Percentiles rank a stretch among this genome's conserved stretches.
Conservation (phyloP, 768 basidiomycete species). For the Nevesoporus exiguus region DNA sequence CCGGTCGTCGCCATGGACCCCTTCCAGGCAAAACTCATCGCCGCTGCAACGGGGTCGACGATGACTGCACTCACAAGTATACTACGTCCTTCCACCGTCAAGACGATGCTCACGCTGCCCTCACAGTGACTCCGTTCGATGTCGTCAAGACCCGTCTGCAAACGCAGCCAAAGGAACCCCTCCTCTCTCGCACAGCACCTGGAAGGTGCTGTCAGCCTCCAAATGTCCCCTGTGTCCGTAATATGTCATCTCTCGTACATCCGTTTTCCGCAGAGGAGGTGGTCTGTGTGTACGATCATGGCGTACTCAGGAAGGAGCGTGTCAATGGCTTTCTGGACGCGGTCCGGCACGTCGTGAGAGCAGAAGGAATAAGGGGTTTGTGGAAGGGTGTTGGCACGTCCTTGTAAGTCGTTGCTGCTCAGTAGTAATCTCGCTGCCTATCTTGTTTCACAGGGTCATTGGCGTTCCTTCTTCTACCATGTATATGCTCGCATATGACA, state of each 20-base stretch:
- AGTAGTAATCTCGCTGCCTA: slow-evolving; percentile 4
- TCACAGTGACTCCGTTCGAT: slow-evolving; percentile 96
- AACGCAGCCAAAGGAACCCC: slow-evolving; percentile 68
- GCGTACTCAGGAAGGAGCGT: slow-evolving; percentile 63
- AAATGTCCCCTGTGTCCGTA: slow-evolving; percentile 54
- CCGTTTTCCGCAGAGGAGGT: slow-evolving; percentile 56
- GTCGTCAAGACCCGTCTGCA: slow-evolving; percentile 96
- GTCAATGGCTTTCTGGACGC: slow-evolving; percentile 88
- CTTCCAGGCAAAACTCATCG: slow-evolving; percentile 75
- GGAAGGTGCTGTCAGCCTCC: slow-evolving; percentile 70
- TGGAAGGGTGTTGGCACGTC: slow-evolving; percentile 97
- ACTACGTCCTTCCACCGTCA: slow-evolving; percentile 21
- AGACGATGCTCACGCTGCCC: slow-evolving; percentile 3
- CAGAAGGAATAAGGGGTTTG: slow-evolving; percentile 79
- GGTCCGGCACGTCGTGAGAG: slow-evolving; percentile 70
- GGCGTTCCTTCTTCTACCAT: slow-evolving; percentile 88
- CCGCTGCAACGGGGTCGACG: slow-evolving; percentile 75
- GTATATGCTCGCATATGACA: slow-evolving; percentile 96
- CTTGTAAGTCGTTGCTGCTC: slow-evolving; percentile 49
- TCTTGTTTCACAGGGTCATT: slow-evolving; percentile 55
- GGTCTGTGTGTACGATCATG: slow-evolving; percentile 79
- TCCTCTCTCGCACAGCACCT: slow-evolving; percentile 50
- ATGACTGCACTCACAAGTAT: slow-evolving; percentile 81
- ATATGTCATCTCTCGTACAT: slow-evolving; percentile 71
- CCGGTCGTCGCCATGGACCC: slow-evolving; percentile 64